Percentiles rank a stretch among this genome's conserved stretches.
Evolutionary conservation across 129 eudicot species (phyloP).

Genomic region (Artemisia tridentata): DNA sequence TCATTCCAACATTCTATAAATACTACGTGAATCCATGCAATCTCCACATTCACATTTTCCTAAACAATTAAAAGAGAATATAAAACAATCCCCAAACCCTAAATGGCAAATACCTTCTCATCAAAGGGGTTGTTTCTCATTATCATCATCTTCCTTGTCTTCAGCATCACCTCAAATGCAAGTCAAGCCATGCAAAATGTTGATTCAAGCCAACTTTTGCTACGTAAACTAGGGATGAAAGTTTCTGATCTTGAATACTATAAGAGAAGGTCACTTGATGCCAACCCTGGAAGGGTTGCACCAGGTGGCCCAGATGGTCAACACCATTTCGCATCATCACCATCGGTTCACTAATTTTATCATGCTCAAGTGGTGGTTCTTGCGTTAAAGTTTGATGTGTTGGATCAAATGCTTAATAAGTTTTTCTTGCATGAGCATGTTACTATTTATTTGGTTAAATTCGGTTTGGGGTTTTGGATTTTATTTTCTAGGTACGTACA

Average conservation of each 20-base stretch:
- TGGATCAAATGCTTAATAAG: background rate
- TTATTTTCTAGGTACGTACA: background rate
- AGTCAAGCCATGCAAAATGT: conserved; percentile 11
- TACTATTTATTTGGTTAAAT: background rate
- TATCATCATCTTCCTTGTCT: conserved; percentile 16
- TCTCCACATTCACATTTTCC: conserved; percentile 7
- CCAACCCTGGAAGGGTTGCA: conserved; percentile 24
- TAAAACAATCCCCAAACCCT: conserved; percentile 7
- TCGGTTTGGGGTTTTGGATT: background rate
- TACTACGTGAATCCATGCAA: conserved; percentile 28
- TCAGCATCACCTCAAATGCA: conserved; percentile 12
- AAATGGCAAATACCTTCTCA: conserved; percentile 23
- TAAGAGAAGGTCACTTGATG: conserved; percentile 35
- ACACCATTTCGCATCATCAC: conserved; percentile 13
- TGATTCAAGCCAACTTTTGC: conserved; percentile 24
- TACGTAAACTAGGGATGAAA: conserved; percentile 37
- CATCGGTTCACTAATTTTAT: conserved; percentile 20
- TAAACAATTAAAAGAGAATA: background rate
- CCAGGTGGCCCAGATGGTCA: conserved; percentile 41
- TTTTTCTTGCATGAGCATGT: background rate
- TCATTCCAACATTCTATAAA: conserved; percentile 21
- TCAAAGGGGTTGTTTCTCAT: conserved; percentile 21
- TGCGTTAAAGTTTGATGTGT: conserved; percentile 14
- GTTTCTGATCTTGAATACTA: conserved; percentile 34
- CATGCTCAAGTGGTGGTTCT: conserved; percentile 6